Conservation (phyloP, 164 flowering plant species). For the Umbilicus rupestris region DNA sequence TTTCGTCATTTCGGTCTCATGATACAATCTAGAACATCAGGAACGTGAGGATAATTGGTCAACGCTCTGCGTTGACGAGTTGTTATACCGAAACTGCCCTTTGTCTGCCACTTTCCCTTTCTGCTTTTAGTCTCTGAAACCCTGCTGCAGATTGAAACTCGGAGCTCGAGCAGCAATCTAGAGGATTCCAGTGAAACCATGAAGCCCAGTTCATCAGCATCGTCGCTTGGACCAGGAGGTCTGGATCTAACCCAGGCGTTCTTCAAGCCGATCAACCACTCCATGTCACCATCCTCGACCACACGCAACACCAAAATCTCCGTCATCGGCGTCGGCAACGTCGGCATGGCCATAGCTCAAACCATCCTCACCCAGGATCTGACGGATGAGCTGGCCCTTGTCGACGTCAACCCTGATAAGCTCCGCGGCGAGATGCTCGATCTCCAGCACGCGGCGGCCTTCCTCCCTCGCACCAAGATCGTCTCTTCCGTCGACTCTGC, state of each 20-base stretch:
- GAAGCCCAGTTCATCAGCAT: conserved; percentile 32
- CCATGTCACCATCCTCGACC: conserved; percentile 36
- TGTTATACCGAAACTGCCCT: neutral
- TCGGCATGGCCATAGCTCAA: conserved; percentile 87
- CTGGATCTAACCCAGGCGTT: conserved; percentile 42
- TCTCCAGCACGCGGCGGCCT: conserved; percentile 73
- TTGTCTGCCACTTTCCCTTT: neutral
- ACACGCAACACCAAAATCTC: conserved; percentile 58
- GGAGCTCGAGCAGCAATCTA: no score
- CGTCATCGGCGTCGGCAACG: conserved; percentile 72
- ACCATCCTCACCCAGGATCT: conserved; percentile 77
- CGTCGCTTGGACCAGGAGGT: conserved; percentile 48
- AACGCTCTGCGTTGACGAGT: neutral
- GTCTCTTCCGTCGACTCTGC: conserved; percentile 45
- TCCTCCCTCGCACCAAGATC: conserved; percentile 71
- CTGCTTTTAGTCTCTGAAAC: neutral
- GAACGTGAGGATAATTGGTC: neutral
- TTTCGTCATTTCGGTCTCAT: no score
- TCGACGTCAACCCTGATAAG: conserved; percentile 65
- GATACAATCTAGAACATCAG: no score
- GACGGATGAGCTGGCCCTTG: conserved; percentile 65
- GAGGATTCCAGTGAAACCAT: conserved; percentile 10
- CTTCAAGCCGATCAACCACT: conserved; percentile 39
- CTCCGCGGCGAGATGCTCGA: conserved; percentile 87
- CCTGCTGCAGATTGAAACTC: no score